Base-by-base conservation (phyloP, 176 grass and related monocot genomes). In the Echinochloa phyllopogon region DNA sequence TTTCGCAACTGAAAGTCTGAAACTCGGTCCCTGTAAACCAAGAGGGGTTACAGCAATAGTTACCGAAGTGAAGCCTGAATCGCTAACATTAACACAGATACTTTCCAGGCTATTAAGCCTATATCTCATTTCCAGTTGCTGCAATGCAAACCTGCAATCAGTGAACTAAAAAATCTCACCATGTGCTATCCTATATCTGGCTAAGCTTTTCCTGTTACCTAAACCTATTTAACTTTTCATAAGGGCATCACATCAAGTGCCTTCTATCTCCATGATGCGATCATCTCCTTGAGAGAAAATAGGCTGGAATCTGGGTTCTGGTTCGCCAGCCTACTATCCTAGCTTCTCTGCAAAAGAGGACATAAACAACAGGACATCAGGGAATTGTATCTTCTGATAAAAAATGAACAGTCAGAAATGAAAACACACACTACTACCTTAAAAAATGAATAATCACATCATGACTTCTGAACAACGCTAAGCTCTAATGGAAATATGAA, bases 201-300 rank as follows among this genome's bases (percentile, higher is more conserved):
- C 74, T 78, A 83, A 82, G 16, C 57, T 56, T 83, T 70, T 86
- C 79, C 21, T 89, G 65, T 78, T 83, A 86, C 73, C 88, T 90
- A 90, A 83, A 86, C 66, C 65, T 40, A 90, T 59, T 68, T 33
- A 90, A 82, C 72, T 82, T 86, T 77, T 36, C 52, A 51, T 57
- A 73, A 65, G 88, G 67, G 49, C 74, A 66, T 86, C 87, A 79
- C 47, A 61, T 88, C 75, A 84, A 78, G 50, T 65, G 80, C 23
- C 81, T 88, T 51, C 55, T 52, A 52, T 20, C 45, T 88, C 27
- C 65, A 73, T 51, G 36, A 40, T 39, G 72, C 39, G 70, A 57
- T 65, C 18, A 37, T 66, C 84, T 78, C 83, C 50, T 72, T 51
- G 24, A 50, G 45, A 73, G 29, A 33, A 55, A 33, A 76, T 62